Percentiles rank a stretch among this genome's conserved stretches.
Evolutionary conservation across 192 early-diverging fungal genomes (phyloP).

Genomic region (Coemansia sp.): DNA sequence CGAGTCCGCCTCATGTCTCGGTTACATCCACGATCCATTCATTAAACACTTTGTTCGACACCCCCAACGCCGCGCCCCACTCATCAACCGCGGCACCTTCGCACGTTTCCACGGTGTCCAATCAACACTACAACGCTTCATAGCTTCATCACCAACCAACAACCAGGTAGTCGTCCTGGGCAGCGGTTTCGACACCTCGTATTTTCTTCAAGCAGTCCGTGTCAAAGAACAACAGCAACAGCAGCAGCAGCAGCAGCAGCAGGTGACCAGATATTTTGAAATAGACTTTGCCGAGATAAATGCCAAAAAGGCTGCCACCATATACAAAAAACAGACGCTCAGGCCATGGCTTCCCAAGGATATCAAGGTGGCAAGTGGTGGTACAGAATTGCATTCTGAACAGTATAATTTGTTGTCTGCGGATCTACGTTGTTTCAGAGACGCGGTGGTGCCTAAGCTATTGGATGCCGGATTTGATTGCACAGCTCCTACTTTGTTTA

Average conservation of each 20-base stretch:
- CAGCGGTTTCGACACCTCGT: slow-evolving; percentile 91
- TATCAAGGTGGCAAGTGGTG: slow-evolving; percentile 57
- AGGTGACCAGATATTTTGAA: slow-evolving; percentile 70
- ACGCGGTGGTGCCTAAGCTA: slow-evolving; percentile 62
- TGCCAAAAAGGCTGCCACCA: slow-evolving; percentile 68
- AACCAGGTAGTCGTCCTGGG: slow-evolving; percentile 82
- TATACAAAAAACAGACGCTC: slow-evolving; percentile 57
- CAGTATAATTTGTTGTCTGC: slow-evolving; percentile 75
- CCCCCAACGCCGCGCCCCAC: slow-evolving; percentile 73
- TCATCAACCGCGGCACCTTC: slow-evolving; percentile 94
- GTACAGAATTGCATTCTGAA: slow-evolving; percentile 67
- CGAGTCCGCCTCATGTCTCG: slow-evolving; percentile 79
- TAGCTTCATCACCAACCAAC: slow-evolving; percentile 15
- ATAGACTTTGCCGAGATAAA: slow-evolving; percentile 91
- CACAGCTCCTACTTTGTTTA: slow-evolving; percentile 73
- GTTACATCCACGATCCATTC: slow-evolving; percentile 84
- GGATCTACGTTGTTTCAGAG: slow-evolving; percentile 73
- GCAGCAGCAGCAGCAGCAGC: too few species aligned
- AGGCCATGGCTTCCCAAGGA: slow-evolving; percentile 31
- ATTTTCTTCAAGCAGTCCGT: slow-evolving; percentile 79
- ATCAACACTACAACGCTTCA: slow-evolving; percentile 63
- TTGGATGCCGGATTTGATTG: slow-evolving; percentile 50
- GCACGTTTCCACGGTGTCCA: slow-evolving; percentile 72
- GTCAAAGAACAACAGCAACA: too few species aligned
- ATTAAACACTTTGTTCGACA: slow-evolving; percentile 76